Conservation (phyloP, 768 basidiomycete species). For the Termitomyces sp. region DNA sequence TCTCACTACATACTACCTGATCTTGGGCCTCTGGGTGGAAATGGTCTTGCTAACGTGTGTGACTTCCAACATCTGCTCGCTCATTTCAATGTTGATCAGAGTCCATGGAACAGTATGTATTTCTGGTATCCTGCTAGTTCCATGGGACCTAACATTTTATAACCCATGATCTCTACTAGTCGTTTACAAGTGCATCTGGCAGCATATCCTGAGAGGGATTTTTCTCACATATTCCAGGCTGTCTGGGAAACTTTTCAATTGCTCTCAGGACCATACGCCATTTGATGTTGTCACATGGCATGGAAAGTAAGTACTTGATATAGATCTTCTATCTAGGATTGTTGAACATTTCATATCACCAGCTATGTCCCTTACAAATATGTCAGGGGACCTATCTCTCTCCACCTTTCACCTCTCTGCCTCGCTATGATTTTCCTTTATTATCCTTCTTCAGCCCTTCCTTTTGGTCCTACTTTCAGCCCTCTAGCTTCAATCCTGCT, state of each 20-base stretch:
- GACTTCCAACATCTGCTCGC: conserved; percentile 68
- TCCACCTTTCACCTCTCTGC: too few species aligned
- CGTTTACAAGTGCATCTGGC: conserved; percentile 40
- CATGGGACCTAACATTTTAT: not conserved
- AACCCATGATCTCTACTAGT: conserved; percentile 21
- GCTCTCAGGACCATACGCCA: conserved; percentile 59
- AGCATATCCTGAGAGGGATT: not conserved
- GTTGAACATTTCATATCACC: not conserved
- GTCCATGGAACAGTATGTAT: conserved; percentile 49
- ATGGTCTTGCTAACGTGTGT: conserved; percentile 59
- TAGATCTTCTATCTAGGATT: not conserved
- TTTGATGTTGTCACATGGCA: conserved; percentile 75
- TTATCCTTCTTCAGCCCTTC: too few species aligned
- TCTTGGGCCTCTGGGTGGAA: conserved; percentile 60
- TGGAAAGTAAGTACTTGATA: conserved; percentile 45
- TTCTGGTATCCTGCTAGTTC: not conserved
- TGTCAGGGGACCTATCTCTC: too few species aligned
- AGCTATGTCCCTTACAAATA: conserved; percentile 68
- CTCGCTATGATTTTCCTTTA: too few species aligned
- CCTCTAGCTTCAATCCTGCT: too few species aligned
- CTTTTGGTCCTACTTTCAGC: too few species aligned
- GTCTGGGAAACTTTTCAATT: conserved; percentile 48
- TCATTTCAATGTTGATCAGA: conserved; percentile 62
- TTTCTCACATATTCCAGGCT: conserved; percentile 30
- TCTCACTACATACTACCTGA: conserved; percentile 61